Conservation (phyloP, 352 stramenopile genomes). For the Globisporangium canariense region DNA sequence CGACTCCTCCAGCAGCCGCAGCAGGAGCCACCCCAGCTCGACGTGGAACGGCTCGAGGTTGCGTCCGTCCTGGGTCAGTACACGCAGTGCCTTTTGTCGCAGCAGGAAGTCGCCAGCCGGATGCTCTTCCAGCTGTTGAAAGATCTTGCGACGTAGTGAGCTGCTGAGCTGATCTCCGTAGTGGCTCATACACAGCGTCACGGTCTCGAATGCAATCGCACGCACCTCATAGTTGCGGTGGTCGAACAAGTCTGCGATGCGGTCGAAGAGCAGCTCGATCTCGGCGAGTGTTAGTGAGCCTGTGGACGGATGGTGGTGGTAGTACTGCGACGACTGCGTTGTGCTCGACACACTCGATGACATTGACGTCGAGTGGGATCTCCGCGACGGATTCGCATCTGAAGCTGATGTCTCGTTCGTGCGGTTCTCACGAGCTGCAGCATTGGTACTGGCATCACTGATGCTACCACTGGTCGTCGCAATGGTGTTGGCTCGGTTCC, state of each 20-base stretch:
- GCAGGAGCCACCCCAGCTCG: conserved; percentile 71
- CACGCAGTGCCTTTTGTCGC: conserved; percentile 61
- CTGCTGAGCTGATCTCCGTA: conserved; percentile 49
- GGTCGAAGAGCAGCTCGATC: conserved; percentile 62
- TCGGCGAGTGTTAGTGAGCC: conserved; percentile 23
- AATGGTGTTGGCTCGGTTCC: conserved; percentile 5
- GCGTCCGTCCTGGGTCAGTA: conserved; percentile 62
- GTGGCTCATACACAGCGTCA: conserved; percentile 62
- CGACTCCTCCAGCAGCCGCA: conserved; percentile 74
- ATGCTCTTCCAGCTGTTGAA: conserved; percentile 41
- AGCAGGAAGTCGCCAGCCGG: conserved; percentile 41
- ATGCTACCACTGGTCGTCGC: conserved; percentile 1
- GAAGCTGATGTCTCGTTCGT: background rate
- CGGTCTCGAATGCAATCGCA: conserved; percentile 68
- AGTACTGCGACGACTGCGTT: background rate
- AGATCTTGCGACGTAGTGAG: conserved; percentile 47
- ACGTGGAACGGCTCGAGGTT: conserved; percentile 62
- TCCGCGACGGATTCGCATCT: background rate
- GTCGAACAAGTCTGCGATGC: conserved; percentile 65
- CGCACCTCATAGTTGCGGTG: conserved; percentile 70
- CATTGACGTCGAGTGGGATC: conserved; percentile 15
- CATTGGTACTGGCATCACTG: background rate
- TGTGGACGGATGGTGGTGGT: background rate
- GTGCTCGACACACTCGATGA: background rate
- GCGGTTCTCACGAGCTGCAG: background rate